phyloP scores from a whole-genome alignment of 2,329 filamentous ascomycete genomes.

The Elsinoe ampelina region DNA sequence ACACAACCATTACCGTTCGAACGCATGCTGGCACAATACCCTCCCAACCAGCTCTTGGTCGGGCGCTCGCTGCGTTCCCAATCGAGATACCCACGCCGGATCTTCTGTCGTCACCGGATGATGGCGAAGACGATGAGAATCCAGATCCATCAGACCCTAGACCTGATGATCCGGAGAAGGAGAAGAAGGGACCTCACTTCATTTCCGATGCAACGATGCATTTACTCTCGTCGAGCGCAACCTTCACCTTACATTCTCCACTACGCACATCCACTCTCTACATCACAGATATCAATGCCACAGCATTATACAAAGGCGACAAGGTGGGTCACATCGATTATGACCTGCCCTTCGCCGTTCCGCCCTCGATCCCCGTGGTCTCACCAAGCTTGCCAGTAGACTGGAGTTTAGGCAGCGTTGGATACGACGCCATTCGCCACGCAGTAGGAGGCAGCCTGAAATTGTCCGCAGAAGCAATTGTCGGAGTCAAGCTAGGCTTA shows the following conservation, averaged over 20 bases:
- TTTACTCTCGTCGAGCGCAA: constrained; percentile 74
- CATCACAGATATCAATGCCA: constrained; percentile 72
- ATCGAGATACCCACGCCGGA: constrained; percentile 64
- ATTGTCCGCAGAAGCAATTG: constrained; percentile 66
- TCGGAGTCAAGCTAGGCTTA: constrained; percentile 63
- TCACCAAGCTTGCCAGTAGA: constrained; percentile 74
- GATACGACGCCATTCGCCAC: constrained; percentile 69
- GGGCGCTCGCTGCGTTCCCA: constrained; percentile 61
- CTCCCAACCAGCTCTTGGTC: constrained; percentile 58
- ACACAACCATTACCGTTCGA: constrained; percentile 68
- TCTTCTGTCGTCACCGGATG: constrained; percentile 35
- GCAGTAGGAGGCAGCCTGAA: constrained; percentile 73
- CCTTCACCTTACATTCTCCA: constrained; percentile 75
- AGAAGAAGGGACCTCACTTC: constrained; percentile 49
- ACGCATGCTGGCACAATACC: constrained; percentile 67
- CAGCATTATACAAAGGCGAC: constrained; percentile 69
- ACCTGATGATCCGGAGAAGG: constrained; percentile 31
- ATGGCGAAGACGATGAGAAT: constrained; percentile 31
- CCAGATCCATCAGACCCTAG: constrained; percentile 28
- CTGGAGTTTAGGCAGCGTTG: constrained; percentile 67
- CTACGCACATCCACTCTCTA: constrained; percentile 62
- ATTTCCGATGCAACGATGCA: constrained; percentile 81
- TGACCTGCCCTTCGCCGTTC: constrained; percentile 62
- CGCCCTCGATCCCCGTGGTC: constrained; percentile 56
- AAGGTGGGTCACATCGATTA: constrained; percentile 70